Base-by-base conservation (phyloP, 352 stramenopile species). In the Sclerospora graminicola region DNA sequence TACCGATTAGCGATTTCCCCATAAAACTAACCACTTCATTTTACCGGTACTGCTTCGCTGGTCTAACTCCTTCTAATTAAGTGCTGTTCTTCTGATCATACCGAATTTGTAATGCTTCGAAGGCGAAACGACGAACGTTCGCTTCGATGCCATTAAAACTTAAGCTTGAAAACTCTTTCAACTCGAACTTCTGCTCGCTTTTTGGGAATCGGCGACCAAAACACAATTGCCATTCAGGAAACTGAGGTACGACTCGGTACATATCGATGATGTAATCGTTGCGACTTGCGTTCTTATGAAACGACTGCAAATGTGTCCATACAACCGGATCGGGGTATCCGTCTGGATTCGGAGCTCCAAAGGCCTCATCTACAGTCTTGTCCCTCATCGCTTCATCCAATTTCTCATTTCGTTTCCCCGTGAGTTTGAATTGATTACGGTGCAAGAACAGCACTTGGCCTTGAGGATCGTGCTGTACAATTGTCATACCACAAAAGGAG, bases 371-470 rank as follows among this genome's bases (percentile, higher is more conserved):
- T 30, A 10, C 10, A 10, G 26, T 10, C 26, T 10, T 10, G 10
- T 6, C 6, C 10, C n/a, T n/a, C n/a, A n/a, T n/a, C n/a, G n/a
- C n/a, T n/a, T n/a, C n/a, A n/a, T n/a, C n/a, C n/a, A n/a, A n/a
- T 27, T 70, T 75, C 15, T 87, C 65, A 41, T 85, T 60, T 5
- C 58, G 57, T 10, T 64, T 52, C n/a, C 79, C 77, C 33, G 60
- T 80, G 4, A 91, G 63, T 44, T 91, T 91, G 39, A 51, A 67
- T 38, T 84, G 70, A 48, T 91, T 91, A 14, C 80, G 77, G 48
- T 91, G 80, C 43, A 91, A 51, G 38, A 91, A 91, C 18, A 89
- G 60, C 18, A 91, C 62, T 13, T 89, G 68, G 24, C 80, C 78
- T 4, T 56, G 51, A 1, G 73, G 70, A 35, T 91, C 80, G 1